Conservation (phyloP, 2,329 filamentous ascomycete species). For the Monosporascus cannonballus region DNA sequence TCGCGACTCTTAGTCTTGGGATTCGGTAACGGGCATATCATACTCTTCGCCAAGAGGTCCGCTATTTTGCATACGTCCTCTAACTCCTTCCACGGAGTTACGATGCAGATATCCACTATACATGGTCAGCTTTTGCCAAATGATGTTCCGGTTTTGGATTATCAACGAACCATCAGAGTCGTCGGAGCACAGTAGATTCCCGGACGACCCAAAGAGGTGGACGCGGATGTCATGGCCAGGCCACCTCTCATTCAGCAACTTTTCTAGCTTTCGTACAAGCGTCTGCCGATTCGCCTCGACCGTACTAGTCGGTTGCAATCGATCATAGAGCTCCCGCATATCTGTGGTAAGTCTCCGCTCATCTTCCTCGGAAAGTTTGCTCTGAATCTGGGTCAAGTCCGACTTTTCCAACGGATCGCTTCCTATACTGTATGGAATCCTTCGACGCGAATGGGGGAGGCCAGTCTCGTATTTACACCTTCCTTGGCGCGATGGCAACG, state of each 20-base stretch:
- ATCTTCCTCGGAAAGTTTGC: slow-evolving; percentile 62
- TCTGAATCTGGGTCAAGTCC: slow-evolving; percentile 66
- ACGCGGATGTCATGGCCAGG: slow-evolving; percentile 85
- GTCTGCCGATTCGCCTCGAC: slow-evolving; percentile 70
- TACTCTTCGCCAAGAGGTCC: slow-evolving; percentile 78
- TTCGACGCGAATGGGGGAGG: slow-evolving; percentile 70
- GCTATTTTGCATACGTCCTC: slow-evolving; percentile 89
- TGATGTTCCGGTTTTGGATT: not conserved
- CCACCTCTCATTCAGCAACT: slow-evolving; percentile 84
- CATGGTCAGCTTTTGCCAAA: slow-evolving; percentile 23
- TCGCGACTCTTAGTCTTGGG: not conserved
- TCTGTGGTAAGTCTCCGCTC: slow-evolving; percentile 72
- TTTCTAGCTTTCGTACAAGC: slow-evolving; percentile 82
- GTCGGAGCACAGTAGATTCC: slow-evolving; percentile 88
- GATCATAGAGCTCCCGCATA: slow-evolving; percentile 79
- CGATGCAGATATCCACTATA: slow-evolving; percentile 94
- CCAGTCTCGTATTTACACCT: slow-evolving; percentile 87
- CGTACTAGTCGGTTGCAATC: slow-evolving; percentile 73
- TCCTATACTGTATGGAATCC: slow-evolving; percentile 91
- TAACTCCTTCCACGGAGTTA: slow-evolving; percentile 79
- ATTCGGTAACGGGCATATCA: slow-evolving; percentile 27
- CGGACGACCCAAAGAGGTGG: slow-evolving; percentile 95
- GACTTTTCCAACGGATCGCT: slow-evolving; percentile 68
- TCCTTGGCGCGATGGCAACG: slow-evolving; percentile 51
- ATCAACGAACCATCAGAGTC: slow-evolving; percentile 79